Evolutionary conservation across 768 basidiomycete species (phyloP).

Genomic region (Boletales sp.): DNA sequence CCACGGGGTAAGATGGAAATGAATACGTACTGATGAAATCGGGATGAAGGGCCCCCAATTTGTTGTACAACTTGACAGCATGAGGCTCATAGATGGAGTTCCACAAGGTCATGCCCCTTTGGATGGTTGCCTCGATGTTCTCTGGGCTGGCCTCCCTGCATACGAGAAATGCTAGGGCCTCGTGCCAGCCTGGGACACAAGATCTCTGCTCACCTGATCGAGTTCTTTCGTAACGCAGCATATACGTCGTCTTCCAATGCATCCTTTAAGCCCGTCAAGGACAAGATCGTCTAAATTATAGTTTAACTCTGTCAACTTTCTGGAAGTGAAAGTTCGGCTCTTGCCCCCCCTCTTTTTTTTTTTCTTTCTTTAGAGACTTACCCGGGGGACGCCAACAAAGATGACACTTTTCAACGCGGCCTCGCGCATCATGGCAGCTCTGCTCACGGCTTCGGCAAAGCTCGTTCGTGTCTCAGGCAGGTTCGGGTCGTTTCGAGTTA

Average conservation of each 20-base stretch:
- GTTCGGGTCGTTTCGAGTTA: constrained; percentile 47
- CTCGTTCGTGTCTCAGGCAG: constrained; percentile 39
- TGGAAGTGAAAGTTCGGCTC: neutral
- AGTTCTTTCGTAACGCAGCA: constrained; percentile 58
- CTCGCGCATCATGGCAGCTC: constrained; percentile 85
- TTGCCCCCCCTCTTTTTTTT: neutral
- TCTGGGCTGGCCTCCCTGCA: constrained; percentile 55
- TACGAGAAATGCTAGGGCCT: constrained; percentile 21
- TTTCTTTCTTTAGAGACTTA: constrained; percentile 34
- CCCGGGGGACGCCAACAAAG: constrained; percentile 84
- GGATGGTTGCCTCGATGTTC: constrained; percentile 65
- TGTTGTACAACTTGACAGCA: constrained; percentile 83
- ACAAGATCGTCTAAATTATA: constrained; percentile 67
- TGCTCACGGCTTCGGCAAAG: constrained; percentile 57
- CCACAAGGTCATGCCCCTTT: constrained; percentile 74
- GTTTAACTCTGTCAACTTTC: constrained; percentile 6
- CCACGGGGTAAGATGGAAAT: constrained; percentile 31
- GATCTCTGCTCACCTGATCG: constrained; percentile 54
- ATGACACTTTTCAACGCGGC: constrained; percentile 85
- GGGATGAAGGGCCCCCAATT: constrained; percentile 84
- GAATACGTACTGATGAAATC: constrained; percentile 83
- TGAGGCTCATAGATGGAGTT: constrained; percentile 86
- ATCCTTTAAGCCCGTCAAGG: constrained; percentile 70
- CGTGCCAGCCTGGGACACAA: constrained; percentile 14
- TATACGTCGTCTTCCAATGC: constrained; percentile 82